phyloP scores from a whole-genome alignment of 768 basidiomycete species.

The Leucosporidium scottii region DNA sequence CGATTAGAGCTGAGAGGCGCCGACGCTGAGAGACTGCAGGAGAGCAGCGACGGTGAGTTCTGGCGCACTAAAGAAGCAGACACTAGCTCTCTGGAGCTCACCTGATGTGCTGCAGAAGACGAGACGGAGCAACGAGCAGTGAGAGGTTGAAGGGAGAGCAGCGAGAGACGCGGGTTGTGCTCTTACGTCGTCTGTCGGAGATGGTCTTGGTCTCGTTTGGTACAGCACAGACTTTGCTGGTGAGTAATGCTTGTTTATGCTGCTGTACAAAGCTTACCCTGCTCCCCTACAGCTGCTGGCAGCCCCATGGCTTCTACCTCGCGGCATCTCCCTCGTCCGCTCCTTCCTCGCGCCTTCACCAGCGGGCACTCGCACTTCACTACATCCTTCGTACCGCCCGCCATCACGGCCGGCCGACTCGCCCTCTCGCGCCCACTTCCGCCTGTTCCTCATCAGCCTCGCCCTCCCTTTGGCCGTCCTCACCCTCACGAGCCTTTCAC shows the following conservation, averaged over 20 bases:
- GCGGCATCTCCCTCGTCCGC: not conserved
- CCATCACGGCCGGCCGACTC: not conserved
- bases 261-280: not conserved
- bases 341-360: conserved; percentile 13
- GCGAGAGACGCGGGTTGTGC: too few species aligned
- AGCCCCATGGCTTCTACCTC: conserved; percentile 10
- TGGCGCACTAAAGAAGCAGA: not conserved
- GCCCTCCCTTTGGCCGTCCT: conserved; percentile 1
- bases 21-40: not conserved
- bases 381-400: not conserved
- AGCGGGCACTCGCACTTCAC: not conserved
- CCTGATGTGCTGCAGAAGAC: not conserved
- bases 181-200: not conserved
- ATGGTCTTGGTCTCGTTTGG: not conserved
- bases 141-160: too few species aligned
- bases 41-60: not conserved
- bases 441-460: conserved; percentile 17
- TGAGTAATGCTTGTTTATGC: not conserved
- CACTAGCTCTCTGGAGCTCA: not conserved
- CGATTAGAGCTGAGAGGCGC: not conserved
- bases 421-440: conserved; percentile 1
- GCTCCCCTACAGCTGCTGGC: conserved; percentile 6
- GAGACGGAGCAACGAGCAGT: too few species aligned
- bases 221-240: conserved; percentile 4
- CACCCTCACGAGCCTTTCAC: not conserved